phyloP scores from a whole-genome alignment of 352 stramenopile genomes.

The Phytophthora boehmeriae region DNA sequence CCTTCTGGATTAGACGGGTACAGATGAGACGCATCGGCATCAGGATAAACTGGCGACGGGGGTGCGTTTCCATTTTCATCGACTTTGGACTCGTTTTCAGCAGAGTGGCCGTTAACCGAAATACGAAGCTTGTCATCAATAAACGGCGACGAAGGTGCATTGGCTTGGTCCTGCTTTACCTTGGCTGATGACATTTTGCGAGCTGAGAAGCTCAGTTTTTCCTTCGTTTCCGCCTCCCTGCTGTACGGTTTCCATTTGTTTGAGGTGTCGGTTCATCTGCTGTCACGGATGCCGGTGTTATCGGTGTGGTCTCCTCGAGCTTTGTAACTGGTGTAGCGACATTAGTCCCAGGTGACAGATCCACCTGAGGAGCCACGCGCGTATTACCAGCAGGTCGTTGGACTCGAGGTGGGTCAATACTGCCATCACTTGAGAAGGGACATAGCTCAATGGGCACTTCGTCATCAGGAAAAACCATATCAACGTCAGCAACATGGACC shows the following conservation, averaged over 20 bases:
- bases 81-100: conserved; percentile 6
- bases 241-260: conserved; percentile 2
- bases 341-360: not conserved
- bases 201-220: conserved; percentile 49
- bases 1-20: conserved; percentile 45
- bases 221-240: conserved; percentile 46
- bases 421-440: conserved; percentile 42
- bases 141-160: conserved; percentile 10
- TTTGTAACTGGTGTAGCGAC: conserved; percentile 1
- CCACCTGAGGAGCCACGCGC: not conserved
- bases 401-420: conserved; percentile 17
- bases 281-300: conserved; percentile 12
- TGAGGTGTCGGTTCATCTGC: conserved; percentile 10
- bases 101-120: conserved; percentile 16
- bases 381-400: conserved; percentile 4
- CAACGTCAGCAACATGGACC: conserved; percentile 16
- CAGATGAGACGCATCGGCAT: conserved; percentile 42
- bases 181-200: conserved; percentile 23
- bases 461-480: conserved; percentile 38
- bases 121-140: conserved; percentile 38
- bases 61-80: conserved; percentile 17
- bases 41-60: conserved; percentile 48
- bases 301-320: conserved; percentile 3
- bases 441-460: conserved; percentile 44
- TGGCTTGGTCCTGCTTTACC: conserved; percentile 25